These are phyloP conservation scores for Trichophyton simii DNA, from an alignment of 2,329 filamentous ascomycete genomes.

Conservation along the genomic window DNA sequence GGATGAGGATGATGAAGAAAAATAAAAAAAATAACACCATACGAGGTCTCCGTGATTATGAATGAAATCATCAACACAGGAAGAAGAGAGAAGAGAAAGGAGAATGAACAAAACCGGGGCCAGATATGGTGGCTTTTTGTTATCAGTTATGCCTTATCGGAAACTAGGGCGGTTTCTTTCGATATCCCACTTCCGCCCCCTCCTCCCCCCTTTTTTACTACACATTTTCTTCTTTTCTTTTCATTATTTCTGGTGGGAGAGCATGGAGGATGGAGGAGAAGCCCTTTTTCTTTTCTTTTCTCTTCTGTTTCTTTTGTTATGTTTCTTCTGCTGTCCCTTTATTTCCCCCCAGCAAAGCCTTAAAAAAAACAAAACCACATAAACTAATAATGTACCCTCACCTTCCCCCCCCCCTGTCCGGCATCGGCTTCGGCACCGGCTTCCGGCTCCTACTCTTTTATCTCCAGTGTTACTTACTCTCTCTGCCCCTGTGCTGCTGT, in stretches of 20 bases:
- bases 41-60: neutral
- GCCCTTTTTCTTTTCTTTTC: neutral
- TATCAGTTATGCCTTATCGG: constrained; percentile 1
- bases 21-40: neutral
- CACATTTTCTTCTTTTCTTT: constrained; percentile 9
- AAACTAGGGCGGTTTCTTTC: constrained; percentile 9
- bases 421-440: constrained; percentile 5
- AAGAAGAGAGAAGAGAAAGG: no score
- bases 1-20: neutral
- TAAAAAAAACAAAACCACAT: neutral
- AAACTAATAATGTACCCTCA: no score
- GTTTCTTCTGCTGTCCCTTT: neutral
- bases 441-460: constrained; percentile 2
- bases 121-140: neutral
- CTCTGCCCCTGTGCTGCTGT: neutral
- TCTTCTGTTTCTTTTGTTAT: neutral
- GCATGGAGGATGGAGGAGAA: neutral
- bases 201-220: neutral
- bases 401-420: constrained; percentile 3
- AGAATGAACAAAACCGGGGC: neutral
- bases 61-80: no score
- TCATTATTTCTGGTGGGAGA: neutral
- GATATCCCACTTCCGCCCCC: neutral
- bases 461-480: no score
- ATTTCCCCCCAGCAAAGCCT: no score